A percentile compares a stretch with the other conserved stretches of the same genome.
Conservation (phyloP, 2,329 filamentous ascomycete genomes). For the Ophiostoma angusticollis region DNA sequence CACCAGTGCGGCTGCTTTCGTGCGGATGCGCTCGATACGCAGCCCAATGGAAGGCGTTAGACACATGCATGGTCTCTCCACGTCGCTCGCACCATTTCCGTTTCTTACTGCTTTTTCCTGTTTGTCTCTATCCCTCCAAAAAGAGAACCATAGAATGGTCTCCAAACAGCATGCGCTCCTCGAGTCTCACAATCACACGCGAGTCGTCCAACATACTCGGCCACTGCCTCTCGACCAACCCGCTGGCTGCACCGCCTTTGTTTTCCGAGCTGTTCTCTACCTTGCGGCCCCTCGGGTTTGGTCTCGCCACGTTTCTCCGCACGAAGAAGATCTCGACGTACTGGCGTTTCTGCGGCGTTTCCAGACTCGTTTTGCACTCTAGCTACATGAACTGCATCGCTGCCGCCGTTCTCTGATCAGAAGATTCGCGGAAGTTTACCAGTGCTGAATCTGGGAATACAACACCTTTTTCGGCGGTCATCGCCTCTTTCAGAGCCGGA, state of each 20-base stretch:
- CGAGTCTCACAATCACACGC: not conserved
- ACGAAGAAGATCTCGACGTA: no score
- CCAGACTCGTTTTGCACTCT: not conserved
- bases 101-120: not conserved
- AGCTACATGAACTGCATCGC: no score
- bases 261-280: not conserved
- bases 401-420: not conserved
- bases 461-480: no score
- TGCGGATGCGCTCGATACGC: not conserved
- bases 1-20: slow-evolving; percentile 1
- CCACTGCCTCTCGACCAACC: not conserved
- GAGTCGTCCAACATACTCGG: not conserved
- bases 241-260: not conserved
- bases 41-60: slow-evolving; percentile 1
- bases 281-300: no score
- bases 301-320: no score
- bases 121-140: not conserved
- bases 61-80: not conserved
- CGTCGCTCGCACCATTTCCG: not conserved
- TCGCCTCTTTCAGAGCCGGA: no score
- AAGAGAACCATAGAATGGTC: not conserved
- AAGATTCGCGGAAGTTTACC: no score
- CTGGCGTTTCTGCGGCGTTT: not conserved
- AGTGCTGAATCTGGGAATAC: no score
- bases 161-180: not conserved